Evolutionary conservation across 148 eudicot genomes (phyloP).

Genomic region (Diospyros lotus): DNA sequence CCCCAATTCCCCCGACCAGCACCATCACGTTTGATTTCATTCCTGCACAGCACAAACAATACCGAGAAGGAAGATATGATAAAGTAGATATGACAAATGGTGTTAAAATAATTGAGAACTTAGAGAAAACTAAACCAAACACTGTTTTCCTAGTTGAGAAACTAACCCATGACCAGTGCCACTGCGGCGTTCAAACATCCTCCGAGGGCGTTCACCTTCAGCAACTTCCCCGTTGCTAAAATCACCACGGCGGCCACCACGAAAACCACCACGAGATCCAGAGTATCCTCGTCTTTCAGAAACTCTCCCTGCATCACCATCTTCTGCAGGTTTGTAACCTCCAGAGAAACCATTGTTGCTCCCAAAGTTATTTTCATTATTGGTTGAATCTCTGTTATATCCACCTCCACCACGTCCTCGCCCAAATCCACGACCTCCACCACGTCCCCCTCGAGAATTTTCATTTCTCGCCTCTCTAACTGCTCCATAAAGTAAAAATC

Average conservation of each 20-base stretch:
- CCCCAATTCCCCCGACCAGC: conserved; percentile 95
- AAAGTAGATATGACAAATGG: background rate
- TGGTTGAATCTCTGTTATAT: conserved; percentile 28
- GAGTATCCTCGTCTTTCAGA: conserved; percentile 45
- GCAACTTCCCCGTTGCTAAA: conserved; percentile 52
- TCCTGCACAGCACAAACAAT: conserved; percentile 27
- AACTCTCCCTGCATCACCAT: conserved; percentile 43
- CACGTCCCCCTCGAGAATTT: conserved; percentile 47
- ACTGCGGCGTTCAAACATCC: conserved; percentile 79
- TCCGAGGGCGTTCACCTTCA: conserved; percentile 68
- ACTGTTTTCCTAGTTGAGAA: background rate
- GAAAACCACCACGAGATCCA: conserved; percentile 50
- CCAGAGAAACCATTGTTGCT: conserved; percentile 36
- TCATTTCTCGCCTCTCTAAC: conserved; percentile 65
- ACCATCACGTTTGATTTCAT: conserved; percentile 73
- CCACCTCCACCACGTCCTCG: conserved; percentile 62
- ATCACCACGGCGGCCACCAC: conserved; percentile 80
- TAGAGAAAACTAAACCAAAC: background rate
- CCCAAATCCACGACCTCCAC: conserved; percentile 45
- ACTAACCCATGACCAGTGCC: conserved; percentile 83
- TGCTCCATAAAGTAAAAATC: conserved; percentile 12
- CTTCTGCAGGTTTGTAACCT: conserved; percentile 40
- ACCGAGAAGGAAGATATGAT: background rate
- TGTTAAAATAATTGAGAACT: background rate
- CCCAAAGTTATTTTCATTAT: conserved; percentile 32